phyloP scores from a whole-genome alignment of 805 yeast species.

The Lipomyces yamanashiensis region DNA sequence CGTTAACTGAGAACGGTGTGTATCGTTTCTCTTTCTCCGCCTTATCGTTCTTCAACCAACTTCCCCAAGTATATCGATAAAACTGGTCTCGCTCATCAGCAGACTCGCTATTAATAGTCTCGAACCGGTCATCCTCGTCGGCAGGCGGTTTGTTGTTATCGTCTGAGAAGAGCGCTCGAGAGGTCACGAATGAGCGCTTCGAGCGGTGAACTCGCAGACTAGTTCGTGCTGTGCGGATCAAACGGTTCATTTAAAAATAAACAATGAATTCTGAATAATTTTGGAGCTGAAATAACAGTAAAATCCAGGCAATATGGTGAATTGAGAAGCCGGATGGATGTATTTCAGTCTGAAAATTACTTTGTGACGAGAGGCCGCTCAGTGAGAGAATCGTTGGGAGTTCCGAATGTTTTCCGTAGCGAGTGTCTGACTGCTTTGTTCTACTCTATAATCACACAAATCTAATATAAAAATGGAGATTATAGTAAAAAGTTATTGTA shows the following conservation, averaged over 20 bases:
- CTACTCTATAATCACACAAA: background rate
- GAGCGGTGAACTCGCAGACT: background rate
- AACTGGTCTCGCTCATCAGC: conserved; percentile 47
- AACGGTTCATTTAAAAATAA: background rate
- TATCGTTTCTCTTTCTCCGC: conserved; percentile 74
- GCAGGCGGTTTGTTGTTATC: background rate
- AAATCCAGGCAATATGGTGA: too few species aligned
- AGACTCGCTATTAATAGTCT: conserved; percentile 15
- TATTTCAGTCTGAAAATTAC: background rate
- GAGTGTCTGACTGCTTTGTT: too few species aligned
- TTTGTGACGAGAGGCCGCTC: too few species aligned
- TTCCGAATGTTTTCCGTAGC: too few species aligned
- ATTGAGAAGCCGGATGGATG: background rate
- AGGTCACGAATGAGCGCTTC: background rate
- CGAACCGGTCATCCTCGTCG: conserved; percentile 13
- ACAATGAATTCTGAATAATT: background rate
- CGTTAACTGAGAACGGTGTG: conserved; percentile 82
- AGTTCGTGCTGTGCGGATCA: background rate
- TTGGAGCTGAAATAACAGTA: too few species aligned
- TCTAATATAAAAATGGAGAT: background rate
- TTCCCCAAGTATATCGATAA: conserved; percentile 92
- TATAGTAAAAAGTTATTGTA: background rate
- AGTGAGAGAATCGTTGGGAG: too few species aligned
- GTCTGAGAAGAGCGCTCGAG: background rate
- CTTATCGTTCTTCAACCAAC: conserved; percentile 85